Evolutionary conservation across 163 green algal genomes (phyloP).

Genomic region (Chlorella variabilis): DNA sequence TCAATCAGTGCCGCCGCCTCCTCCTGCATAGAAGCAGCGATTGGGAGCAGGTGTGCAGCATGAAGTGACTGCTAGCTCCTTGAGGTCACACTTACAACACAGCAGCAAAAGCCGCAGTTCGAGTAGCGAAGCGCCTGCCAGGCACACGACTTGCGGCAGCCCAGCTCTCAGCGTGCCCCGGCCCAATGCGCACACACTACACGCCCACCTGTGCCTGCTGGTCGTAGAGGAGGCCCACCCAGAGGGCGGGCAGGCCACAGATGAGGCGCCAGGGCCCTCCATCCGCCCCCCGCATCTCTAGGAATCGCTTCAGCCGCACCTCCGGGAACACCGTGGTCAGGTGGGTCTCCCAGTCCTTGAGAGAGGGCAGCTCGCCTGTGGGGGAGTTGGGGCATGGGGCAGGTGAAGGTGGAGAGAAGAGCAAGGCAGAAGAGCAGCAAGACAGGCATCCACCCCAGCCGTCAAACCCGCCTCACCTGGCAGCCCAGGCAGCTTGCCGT

Average conservation of each 20-base stretch:
- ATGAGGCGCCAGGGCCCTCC: conserved; percentile 91
- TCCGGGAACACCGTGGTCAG: conserved; percentile 98
- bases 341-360: conserved; percentile 96
- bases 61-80: no score
- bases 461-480: conserved; percentile 65
- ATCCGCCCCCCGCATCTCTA: conserved; percentile 99
- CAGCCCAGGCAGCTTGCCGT: conserved; percentile 74
- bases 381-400: neutral
- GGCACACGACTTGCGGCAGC: no score
- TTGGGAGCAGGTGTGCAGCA: neutral
- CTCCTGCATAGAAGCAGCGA: conserved; percentile 55
- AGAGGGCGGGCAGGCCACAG: conserved; percentile 91
- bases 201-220: conserved; percentile 29
- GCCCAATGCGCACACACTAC: no score
- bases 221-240: conserved; percentile 97
- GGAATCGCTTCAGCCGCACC: conserved; percentile 94
- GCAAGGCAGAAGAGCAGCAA: no score
- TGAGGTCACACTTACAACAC: no score
- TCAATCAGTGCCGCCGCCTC: conserved; percentile 79
- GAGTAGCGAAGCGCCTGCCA: no score
- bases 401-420: no score
- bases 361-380: conserved; percentile 84
- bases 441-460: no score
- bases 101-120: no score
- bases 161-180: no score